Base-by-base conservation (phyloP, 768 basidiomycete species). In the Lentinula edodes region DNA sequence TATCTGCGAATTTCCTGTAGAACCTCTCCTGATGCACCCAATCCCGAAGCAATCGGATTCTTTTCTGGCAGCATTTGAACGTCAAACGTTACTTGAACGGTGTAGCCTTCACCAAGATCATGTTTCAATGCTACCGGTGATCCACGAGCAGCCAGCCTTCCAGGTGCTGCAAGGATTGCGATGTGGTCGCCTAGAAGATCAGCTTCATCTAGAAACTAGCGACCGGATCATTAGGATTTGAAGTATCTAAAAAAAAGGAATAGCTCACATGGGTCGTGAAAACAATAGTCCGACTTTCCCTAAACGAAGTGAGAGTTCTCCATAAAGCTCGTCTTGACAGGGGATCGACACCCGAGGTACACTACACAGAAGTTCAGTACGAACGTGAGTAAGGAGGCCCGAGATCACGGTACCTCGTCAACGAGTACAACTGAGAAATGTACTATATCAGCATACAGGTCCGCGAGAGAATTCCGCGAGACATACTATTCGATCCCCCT, bases 331-430 rank as follows among this genome's bases (percentile, higher is more conserved):
- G 79, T 54, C 91, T 77, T 60, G 90, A 91, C 39, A 93, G 72
- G 2, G 91, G 91, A 69, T 93, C 91, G 10, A 93, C 87, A 2
- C 91, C 91, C 23, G 88, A 90, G 1, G 90, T 91, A 67, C 87
- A 88, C 69, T 78, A 59, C 16, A 51, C n/a, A 38, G 18, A 20
- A 45, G 3, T 34, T 35, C 32, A n/a, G 32, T 1, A 10, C 13
- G 32, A 34, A 10, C 23, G 23, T 18, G 6, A 41, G 13, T 9
- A 7, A 9, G 18, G 10, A 23, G 16, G 1, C 15, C 16, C 28
- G 28, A 28, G 28, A 57, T 16, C 34, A 57, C 64, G 62, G 39
- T 28, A 70, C 71, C 70, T 87, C 85, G 65, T 86, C 85, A 9
- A 85, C 82, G n/a, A 84, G 75, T 36, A 85, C 76, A 61, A 86